Conservation (phyloP, 192 early-diverging fungal genomes). For the Rhizophagus sp. region DNA sequence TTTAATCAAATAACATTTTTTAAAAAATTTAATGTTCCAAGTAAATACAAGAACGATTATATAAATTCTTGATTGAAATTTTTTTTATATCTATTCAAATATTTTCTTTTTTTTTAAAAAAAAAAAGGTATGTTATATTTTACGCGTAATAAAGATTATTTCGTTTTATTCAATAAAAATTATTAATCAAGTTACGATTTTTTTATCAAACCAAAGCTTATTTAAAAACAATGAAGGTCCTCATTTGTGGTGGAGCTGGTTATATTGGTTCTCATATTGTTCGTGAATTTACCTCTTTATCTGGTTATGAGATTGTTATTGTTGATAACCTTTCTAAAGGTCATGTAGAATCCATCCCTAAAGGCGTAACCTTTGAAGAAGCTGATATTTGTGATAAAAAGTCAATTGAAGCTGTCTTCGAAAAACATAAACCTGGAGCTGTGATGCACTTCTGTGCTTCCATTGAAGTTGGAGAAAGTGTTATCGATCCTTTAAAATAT, state of each 20-base stretch:
- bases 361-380: conserved; percentile 38
- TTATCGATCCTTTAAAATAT: conserved; percentile 75
- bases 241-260: conserved; percentile 73
- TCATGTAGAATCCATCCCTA: conserved; percentile 24
- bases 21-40: too few species aligned
- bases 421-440: conserved; percentile 39
- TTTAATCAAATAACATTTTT: too few species aligned
- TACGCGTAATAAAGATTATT: neutral
- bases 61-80: too few species aligned
- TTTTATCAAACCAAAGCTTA: neutral
- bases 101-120: too few species aligned
- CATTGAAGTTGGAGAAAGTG: conserved; percentile 83
- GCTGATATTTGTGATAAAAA: conserved; percentile 46
- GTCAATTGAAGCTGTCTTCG: conserved; percentile 40
- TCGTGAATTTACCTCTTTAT: conserved; percentile 62
- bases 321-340: conserved; percentile 82
- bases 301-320: conserved; percentile 76
- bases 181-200: neutral
- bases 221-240: conserved; percentile 31
- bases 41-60: too few species aligned
- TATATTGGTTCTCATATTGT: conserved; percentile 95
- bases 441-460: conserved; percentile 83
- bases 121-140: too few species aligned
- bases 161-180: neutral
- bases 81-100: too few species aligned